Evolutionary conservation across 768 basidiomycete genomes (phyloP), one percentile per base, ranked within the genome.

Genomic region (Cystobasidium ongulense): DNA sequence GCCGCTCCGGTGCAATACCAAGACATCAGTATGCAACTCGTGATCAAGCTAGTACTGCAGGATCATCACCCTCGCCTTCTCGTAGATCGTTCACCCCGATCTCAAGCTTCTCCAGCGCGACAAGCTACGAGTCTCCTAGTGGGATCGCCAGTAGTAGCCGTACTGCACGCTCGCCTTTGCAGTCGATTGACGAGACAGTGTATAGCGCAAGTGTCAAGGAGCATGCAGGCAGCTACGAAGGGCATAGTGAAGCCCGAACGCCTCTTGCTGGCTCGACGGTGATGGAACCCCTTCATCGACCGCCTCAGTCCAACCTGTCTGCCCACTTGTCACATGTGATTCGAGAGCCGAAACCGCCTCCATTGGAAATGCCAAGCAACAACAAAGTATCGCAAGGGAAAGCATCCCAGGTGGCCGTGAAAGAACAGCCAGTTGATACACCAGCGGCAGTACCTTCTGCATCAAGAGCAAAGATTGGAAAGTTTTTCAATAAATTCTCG

Each of bases 21-120:
- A 27, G 43, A 21, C 68, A 71, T 36, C 54, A 59, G 10, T 43
- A 59, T 21, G 21, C 31, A 10, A 15, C 52, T 52, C 31, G 38
- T 13, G 43, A 41, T 4, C 39, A 27, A 52, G 39, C 65, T 2
- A 46, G 38, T 43, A 59, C 33, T 11, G 4, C 36, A 8, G 53
- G 25, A 17, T 25, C 54, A 21, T 36, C 50, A 2, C 54, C 68
- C 1, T 71, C 68, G 29, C 68, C 68, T 11, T 71, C 68, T 35
- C 68, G 68, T 5, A 2, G 35, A 8, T 57, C 53, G 2, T 71
- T 35, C 68, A 57, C 68, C 17, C 68, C 68, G 4, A 23, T 54
- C 25, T 71, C 68, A 35, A 57, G 53, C 68, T 35, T 71, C 53
- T 59, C 68, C 27, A 71, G 68, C 36, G 41, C 54, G 2, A 59